phyloP scores from a whole-genome alignment of 2,329 filamentous ascomycete species.

The Berkeleyomyces basicola region DNA sequence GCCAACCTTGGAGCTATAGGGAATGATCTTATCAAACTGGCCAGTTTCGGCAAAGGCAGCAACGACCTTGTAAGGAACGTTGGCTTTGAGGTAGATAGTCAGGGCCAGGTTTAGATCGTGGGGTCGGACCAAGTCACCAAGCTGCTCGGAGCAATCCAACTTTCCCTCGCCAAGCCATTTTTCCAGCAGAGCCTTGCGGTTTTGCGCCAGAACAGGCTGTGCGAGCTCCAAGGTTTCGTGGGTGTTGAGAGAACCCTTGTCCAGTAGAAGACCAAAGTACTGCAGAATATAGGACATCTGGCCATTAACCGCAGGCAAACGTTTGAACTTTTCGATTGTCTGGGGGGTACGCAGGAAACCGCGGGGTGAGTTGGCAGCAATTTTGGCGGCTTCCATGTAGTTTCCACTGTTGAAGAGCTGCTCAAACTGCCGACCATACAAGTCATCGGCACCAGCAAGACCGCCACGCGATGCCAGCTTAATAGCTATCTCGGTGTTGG shows the following conservation, averaged over 20 bases:
- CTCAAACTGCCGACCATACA: constrained; percentile 88
- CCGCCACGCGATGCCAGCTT: constrained; percentile 92
- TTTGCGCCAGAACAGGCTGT: constrained; percentile 79
- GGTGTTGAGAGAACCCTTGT: constrained; percentile 84
- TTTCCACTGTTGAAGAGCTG: constrained; percentile 64
- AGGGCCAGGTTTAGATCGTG: constrained; percentile 83
- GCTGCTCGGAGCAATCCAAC: constrained; percentile 86
- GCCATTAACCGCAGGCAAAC: constrained; percentile 59
- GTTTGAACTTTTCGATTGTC: constrained; percentile 94
- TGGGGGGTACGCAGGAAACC: constrained; percentile 88
- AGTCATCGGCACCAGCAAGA: constrained; percentile 80
- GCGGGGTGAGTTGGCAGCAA: constrained; percentile 88
- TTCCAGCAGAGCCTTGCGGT: constrained; percentile 86
- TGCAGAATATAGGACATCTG: constrained; percentile 90
- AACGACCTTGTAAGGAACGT: constrained; percentile 83
- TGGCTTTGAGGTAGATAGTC: constrained; percentile 77
- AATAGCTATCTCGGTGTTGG: constrained; percentile 82
- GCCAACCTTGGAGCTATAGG: constrained; percentile 68
- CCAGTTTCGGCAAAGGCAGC: constrained; percentile 89
- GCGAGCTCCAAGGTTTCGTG: constrained; percentile 91
- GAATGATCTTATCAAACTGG: constrained; percentile 91
- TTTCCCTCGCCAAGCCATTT: constrained; percentile 98
- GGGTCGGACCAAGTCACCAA: constrained; percentile 82
- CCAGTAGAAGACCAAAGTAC: constrained; percentile 93
- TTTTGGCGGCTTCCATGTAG: constrained; percentile 80